phyloP scores from a whole-genome alignment of 192 early-diverging fungal species.

The Backusella liffmaniae region DNA sequence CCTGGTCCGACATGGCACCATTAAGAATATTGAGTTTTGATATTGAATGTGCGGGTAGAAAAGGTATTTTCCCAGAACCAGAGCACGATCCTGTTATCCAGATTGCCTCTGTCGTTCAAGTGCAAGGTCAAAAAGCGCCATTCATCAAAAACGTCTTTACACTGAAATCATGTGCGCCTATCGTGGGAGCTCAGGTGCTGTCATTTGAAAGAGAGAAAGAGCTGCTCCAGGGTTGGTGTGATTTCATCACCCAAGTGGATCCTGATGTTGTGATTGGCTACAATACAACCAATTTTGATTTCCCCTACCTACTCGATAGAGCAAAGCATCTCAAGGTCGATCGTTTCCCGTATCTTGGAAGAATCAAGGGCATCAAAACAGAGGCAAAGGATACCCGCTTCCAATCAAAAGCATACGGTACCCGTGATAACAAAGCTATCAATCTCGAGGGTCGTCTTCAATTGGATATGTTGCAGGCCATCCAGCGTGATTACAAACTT shows the following conservation, averaged over 20 bases:
- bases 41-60: conserved; percentile 97
- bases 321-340: conserved; percentile 72
- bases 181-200: conserved; percentile 85
- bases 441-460: conserved; percentile 93
- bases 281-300: conserved; percentile 97
- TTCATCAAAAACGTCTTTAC: conserved; percentile 96
- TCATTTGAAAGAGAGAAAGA: conserved; percentile 79
- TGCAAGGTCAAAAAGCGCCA: conserved; percentile 86
- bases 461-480: conserved; percentile 89
- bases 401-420: conserved; percentile 91
- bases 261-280: conserved; percentile 96
- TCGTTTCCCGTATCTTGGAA: conserved; percentile 83
- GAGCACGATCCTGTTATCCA: conserved; percentile 93
- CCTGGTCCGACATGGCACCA: conserved; percentile 93
- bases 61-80: conserved; percentile 94
- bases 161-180: conserved; percentile 86
- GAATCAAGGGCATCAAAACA: conserved; percentile 56
- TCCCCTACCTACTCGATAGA: conserved; percentile 92
- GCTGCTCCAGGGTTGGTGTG: conserved; percentile 78
- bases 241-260: conserved; percentile 85
- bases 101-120: conserved; percentile 91
- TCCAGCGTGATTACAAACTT: conserved; percentile 95
- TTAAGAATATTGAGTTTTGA: conserved; percentile 94
- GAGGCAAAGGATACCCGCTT: conserved; percentile 81
- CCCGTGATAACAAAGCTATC: conserved; percentile 86